A percentile compares a stretch with the other conserved stretches of the same genome.
Conservation (phyloP, 305 asterid species). For the Solanum aculeatissimum region DNA sequence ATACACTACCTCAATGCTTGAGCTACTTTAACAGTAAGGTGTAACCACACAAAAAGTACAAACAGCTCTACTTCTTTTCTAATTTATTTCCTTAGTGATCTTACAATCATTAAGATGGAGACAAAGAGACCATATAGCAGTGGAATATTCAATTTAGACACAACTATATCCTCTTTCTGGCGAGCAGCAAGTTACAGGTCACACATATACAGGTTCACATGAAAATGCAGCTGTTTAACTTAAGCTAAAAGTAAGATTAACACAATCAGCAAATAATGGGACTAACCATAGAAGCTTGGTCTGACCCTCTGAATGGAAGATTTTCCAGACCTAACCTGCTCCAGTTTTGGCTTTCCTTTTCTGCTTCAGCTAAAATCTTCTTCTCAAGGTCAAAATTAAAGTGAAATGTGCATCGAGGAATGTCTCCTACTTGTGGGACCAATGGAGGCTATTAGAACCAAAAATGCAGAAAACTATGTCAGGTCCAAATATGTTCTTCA, state of each 20-base stretch:
- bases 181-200: neutral
- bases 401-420: slow-evolving; percentile 65
- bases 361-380: slow-evolving; percentile 66
- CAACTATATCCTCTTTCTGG: neutral
- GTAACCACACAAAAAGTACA: neutral
- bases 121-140: neutral
- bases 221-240: neutral
- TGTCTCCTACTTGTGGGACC: slow-evolving; percentile 58
- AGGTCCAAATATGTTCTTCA: neutral
- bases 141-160: neutral
- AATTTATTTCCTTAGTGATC: neutral
- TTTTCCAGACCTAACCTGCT: slow-evolving; percentile 47
- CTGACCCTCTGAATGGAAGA: slow-evolving; percentile 36
- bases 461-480: neutral
- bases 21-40: neutral
- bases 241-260: neutral
- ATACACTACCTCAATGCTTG: neutral
- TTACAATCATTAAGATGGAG: neutral
- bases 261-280: neutral
- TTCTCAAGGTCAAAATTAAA: slow-evolving; percentile 81
- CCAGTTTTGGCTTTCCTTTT: slow-evolving; percentile 80
- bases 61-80: neutral
- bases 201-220: neutral
- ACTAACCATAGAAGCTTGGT: slow-evolving; percentile 9
- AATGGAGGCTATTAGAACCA: slow-evolving; percentile 44